Conservation (phyloP, 495 filamentous ascomycete species). For the Penicillium dipodomyicola region DNA sequence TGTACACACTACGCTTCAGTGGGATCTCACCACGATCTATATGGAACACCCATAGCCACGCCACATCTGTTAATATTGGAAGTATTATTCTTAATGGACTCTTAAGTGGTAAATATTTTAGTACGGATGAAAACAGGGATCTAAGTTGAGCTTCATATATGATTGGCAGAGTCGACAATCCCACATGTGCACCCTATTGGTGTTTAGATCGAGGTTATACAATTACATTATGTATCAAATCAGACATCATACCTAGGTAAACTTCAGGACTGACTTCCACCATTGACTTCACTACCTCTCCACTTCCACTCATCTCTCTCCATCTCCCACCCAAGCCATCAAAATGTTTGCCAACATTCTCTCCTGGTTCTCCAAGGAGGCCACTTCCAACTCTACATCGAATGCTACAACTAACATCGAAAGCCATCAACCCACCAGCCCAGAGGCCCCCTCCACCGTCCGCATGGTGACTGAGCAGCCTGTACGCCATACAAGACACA, state of each 20-base stretch:
- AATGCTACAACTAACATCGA: conserved; percentile 37
- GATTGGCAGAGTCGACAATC: not conserved
- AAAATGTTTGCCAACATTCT: conserved; percentile 40
- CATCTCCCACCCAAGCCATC: not conserved
- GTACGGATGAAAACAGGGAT: not conserved
- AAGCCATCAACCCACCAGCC: conserved; percentile 36
- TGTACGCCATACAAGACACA: conserved; percentile 21
- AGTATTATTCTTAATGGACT: not conserved
- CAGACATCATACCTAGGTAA: not conserved
- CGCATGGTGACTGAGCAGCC: conserved; percentile 37
- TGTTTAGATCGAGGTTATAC: not conserved
- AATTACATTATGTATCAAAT: not conserved
- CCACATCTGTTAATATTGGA: not conserved
- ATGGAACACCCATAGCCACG: too few relatives aligned
- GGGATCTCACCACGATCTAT: too few relatives aligned
- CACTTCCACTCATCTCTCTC: not conserved
- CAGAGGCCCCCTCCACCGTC: conserved; percentile 29
- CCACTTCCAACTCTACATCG: conserved; percentile 28
- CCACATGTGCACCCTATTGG: not conserved
- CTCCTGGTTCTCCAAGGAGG: conserved; percentile 36
- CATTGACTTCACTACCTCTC: not conserved
- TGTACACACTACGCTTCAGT: not conserved
- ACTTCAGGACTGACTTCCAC: not conserved
- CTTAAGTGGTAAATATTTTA: not conserved
- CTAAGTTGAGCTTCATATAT: not conserved